A percentile compares a stretch with the other conserved stretches of the same genome.
Conservation (phyloP, 306 rosid species). For the Cucurbita moschata region DNA sequence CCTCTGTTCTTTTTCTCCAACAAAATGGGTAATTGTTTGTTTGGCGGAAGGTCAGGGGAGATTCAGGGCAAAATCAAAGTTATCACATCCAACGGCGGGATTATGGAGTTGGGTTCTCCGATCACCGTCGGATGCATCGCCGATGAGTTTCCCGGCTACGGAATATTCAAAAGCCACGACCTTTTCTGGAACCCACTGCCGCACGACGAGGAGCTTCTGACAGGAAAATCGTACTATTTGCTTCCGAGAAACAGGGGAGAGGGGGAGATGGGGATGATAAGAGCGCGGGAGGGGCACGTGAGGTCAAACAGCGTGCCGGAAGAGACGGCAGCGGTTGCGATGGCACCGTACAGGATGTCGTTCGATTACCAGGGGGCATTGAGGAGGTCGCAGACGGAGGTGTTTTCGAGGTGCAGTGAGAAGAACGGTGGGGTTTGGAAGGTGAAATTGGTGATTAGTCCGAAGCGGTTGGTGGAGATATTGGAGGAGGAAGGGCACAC, state of each 20-base stretch:
- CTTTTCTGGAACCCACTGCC: constrained; percentile 68
- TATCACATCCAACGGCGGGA: constrained; percentile 59
- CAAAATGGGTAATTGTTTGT: constrained; percentile 9
- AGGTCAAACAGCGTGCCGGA: constrained; percentile 51
- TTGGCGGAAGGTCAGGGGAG: constrained; percentile 6
- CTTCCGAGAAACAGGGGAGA: constrained; percentile 32
- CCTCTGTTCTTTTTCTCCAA: neutral
- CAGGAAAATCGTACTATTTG: constrained; percentile 50
- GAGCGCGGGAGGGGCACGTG: constrained; percentile 33
- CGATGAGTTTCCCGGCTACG: constrained; percentile 51
- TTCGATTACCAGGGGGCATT: constrained; percentile 38
- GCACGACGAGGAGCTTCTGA: constrained; percentile 31
- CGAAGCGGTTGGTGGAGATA: constrained; percentile 50
- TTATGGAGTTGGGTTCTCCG: constrained; percentile 64
- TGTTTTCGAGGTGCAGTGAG: constrained; percentile 23
- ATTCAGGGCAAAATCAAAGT: constrained; percentile 29
- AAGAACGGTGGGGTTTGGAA: constrained; percentile 48
- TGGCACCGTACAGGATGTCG: constrained; percentile 58
- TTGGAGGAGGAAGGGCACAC: constrained; percentile 56
- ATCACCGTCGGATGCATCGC: constrained; percentile 45
- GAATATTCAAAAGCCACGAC: constrained; percentile 55
- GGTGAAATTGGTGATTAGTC: constrained; percentile 67
- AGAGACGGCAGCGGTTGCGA: constrained; percentile 13
- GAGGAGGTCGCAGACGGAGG: constrained; percentile 39
- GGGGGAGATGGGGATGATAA: neutral